These are phyloP conservation scores for Pyrus pyrifolia DNA, from an alignment of 306 rosid genomes.

Conservation along the genomic window DNA sequence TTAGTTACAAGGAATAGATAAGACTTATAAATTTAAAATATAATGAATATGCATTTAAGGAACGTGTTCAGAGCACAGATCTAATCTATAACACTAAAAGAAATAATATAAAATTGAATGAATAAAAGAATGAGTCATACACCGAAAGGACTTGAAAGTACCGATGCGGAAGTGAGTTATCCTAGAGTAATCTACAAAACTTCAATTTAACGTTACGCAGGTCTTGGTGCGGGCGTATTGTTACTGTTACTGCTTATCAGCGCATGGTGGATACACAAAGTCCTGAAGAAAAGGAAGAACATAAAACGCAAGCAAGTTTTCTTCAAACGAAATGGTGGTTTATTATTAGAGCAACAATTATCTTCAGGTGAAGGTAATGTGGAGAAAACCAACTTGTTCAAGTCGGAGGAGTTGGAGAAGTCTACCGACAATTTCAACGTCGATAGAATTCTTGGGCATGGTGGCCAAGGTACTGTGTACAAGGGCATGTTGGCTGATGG, in stretches of 20 bases:
- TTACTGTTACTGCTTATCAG: neutral
- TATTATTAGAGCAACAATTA: neutral
- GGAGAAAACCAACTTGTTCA: slow-evolving; percentile 10
- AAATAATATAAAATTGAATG: too few relatives aligned
- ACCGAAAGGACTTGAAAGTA: too few relatives aligned
- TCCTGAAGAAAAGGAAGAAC: neutral
- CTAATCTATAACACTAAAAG: too few relatives aligned
- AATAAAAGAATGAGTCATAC: too few relatives aligned
- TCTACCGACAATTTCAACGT: slow-evolving; percentile 11
- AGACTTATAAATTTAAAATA: too few relatives aligned
- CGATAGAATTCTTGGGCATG: slow-evolving; percentile 15
- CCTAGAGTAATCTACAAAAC: neutral
- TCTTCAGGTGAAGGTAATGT: slow-evolving; percentile 3
- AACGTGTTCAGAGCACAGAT: too few relatives aligned
- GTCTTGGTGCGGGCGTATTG: neutral
- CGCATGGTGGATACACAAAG: neutral
- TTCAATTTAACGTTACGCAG: neutral
- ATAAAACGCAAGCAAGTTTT: neutral
- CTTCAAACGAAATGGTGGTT: slow-evolving; percentile 8
- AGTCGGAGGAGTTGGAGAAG: slow-evolving; percentile 13
- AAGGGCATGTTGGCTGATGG: slow-evolving; percentile 11
- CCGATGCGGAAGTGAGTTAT: too few relatives aligned
- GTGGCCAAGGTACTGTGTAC: slow-evolving; percentile 23
- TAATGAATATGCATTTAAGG: too few relatives aligned
- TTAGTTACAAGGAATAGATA: too few relatives aligned